Base-by-base conservation (phyloP, 208 protist species). In the Leishmania gerbilli region DNA sequence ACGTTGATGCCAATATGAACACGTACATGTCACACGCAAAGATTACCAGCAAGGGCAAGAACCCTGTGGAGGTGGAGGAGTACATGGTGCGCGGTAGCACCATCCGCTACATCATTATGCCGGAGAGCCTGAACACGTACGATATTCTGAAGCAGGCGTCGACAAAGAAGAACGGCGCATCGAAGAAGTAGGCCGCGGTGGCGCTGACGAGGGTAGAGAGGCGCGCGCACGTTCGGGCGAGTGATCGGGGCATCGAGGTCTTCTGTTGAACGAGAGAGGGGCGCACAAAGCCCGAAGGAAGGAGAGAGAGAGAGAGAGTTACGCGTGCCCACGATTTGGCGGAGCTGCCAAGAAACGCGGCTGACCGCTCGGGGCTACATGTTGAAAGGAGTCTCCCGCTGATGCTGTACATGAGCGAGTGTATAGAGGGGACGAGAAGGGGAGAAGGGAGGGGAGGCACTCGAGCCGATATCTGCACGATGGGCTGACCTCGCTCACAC, bases 21-120 rank as follows among this genome's bases (percentile, higher is more conserved):
- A 99, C 98, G 0, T 98, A 99, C 85, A 84, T 99, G 83, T 99
- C 99, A 79, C 91, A 94, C 67, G 99, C 99, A 27, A 99, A 99
- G 91, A 94, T 99, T 72, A 99, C 96, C n/a, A 78, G 98, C 47
- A 99, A 99, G 84, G 93, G 92, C 21, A 95, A 96, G 84, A 99
- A 99, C 76, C 97, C 99, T 6, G 89, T 99, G 27, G 90, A 93
- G 79, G 87, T 99, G 60, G 99, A 99, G 71, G 94, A 96, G 55
- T 96, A 99, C 76, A 98, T 94, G 85, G 97, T 99, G 67, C 93
- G 99, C 31, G 99, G 99, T 34, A 99, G 95, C 88, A 99, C 97
- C 74, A 99, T 99, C 58, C 95, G 99, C 51, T 99, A 99, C 82
- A 95, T 98, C 58, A 99, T 99, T 81, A 92, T 99, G 71, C 99